Percentiles rank a stretch among this genome's conserved stretches.
Conservation (phyloP, 768 basidiomycete species). For the Peribolospora baueri region DNA sequence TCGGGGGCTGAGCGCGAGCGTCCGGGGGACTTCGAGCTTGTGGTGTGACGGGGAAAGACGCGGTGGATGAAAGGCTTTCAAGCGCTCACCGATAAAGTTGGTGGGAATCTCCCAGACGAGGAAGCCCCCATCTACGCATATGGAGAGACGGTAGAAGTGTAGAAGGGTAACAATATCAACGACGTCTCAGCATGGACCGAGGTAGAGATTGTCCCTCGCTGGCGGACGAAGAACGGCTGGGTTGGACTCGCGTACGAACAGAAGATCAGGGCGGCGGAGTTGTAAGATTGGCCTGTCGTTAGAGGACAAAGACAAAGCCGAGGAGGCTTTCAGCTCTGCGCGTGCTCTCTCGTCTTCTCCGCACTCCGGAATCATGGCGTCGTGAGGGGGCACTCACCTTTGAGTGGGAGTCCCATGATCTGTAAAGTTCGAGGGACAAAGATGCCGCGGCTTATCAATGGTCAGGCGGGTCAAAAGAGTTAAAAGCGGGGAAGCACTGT, state of each 20-base stretch:
- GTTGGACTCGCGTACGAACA: neutral
- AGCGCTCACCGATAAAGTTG: slow-evolving; percentile 35
- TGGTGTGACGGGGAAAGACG: too few relatives aligned
- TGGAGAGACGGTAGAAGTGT: too few relatives aligned
- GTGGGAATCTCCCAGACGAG: slow-evolving; percentile 42
- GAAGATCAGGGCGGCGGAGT: slow-evolving; percentile 25
- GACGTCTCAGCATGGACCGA: neutral
- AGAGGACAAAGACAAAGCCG: slow-evolving; percentile 28
- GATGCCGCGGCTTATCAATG: slow-evolving; percentile 9
- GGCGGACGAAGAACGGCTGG: slow-evolving; percentile 22
- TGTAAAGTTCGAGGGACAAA: slow-evolving; percentile 15
- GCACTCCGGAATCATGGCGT: neutral
- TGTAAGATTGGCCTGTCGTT: slow-evolving; percentile 12
- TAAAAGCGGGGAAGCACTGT: neutral
- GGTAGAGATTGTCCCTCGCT: neutral
- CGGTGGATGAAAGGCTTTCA: too few relatives aligned
- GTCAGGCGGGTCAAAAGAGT: neutral
- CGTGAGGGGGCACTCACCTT: slow-evolving; percentile 19
- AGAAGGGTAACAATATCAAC: too few relatives aligned
- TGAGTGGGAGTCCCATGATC: slow-evolving; percentile 43
- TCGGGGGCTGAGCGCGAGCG: too few relatives aligned
- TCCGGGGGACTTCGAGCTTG: too few relatives aligned
- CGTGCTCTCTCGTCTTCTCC: neutral
- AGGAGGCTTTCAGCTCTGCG: slow-evolving; percentile 39
- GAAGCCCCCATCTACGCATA: neutral